A percentile compares a stretch with the other conserved stretches of the same genome.
phyloP scores from a whole-genome alignment of 2,329 filamentous ascomycete genomes.

The Salinomyces thailandicus region DNA sequence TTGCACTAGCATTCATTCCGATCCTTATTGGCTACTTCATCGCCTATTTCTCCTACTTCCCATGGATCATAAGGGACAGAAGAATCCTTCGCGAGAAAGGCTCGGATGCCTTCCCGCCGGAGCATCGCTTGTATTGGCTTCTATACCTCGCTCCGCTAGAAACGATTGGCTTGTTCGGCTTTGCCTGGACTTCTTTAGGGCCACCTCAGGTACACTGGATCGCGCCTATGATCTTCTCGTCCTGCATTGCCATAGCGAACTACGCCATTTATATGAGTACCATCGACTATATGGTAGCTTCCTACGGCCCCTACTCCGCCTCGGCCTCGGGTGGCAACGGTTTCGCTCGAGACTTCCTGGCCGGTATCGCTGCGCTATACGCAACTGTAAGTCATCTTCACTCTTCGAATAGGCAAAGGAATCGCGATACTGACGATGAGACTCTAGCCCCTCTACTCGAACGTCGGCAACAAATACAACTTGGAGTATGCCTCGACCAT shows the following conservation, averaged over 20 bases:
- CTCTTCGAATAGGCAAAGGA: not conserved
- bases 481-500: conserved; percentile 39
- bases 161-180: conserved; percentile 58
- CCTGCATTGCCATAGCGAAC: conserved; percentile 62
- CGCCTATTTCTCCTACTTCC: conserved; percentile 44
- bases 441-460: conserved; percentile 38
- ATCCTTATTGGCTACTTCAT: conserved; percentile 52
- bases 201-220: conserved; percentile 55
- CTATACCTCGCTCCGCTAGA: conserved; percentile 51
- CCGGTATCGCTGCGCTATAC: conserved; percentile 59
- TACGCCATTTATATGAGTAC: conserved; percentile 26
- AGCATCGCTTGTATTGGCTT: conserved; percentile 56
- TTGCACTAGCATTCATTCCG: conserved; percentile 48
- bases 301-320: conserved; percentile 62
- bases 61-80: conserved; percentile 20
- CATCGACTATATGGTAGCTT: conserved; percentile 56
- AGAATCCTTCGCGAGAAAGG: conserved; percentile 16
- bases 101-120: conserved; percentile 40
- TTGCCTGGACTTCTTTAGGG: conserved; percentile 57
- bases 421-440: not conserved
- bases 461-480: conserved; percentile 10
- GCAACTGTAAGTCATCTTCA: conserved; percentile 37
- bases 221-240: conserved; percentile 53
- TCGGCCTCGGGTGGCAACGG: conserved; percentile 69
- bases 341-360: conserved; percentile 62